These are phyloP conservation scores for Solanum tacnaense DNA, from an alignment of 257 asterid species.

Conservation along the genomic window DNA sequence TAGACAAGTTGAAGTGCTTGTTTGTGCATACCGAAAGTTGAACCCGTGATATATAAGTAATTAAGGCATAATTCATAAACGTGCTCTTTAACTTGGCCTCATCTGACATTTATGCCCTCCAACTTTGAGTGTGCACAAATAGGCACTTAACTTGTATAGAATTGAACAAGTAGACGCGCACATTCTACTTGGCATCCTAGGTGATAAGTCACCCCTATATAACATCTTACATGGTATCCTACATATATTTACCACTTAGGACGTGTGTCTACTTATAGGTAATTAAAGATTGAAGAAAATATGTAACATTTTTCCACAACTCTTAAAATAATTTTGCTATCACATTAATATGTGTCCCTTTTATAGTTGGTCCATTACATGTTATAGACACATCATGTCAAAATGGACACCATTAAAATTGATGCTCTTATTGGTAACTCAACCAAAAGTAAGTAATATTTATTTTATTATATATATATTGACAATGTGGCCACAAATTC, in stretches of 20 bases:
- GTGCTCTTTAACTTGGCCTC: too few species aligned
- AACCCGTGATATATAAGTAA: too few species aligned
- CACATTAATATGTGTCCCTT: background rate
- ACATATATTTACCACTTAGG: too few species aligned
- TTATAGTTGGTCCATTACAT: background rate
- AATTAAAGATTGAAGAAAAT: background rate
- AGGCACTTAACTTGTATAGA: too few species aligned
- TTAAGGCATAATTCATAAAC: background rate
- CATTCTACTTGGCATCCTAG: too few species aligned
- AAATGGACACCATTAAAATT: background rate
- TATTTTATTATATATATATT: background rate
- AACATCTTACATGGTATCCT: too few species aligned
- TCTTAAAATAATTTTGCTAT: background rate
- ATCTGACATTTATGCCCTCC: too few species aligned
- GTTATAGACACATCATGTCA: background rate
- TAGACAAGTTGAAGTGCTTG: too few species aligned
- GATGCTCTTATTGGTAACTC: background rate
- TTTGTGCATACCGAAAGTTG: background rate
- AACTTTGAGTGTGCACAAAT: too few species aligned
- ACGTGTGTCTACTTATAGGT: too few species aligned
- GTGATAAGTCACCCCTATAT: too few species aligned
- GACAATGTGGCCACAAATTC: background rate
- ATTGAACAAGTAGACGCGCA: too few species aligned
- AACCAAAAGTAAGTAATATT: background rate
- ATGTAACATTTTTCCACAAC: background rate